phyloP scores from a whole-genome alignment of 345 rosid species.

The Eucalyptus erythrocorys region DNA sequence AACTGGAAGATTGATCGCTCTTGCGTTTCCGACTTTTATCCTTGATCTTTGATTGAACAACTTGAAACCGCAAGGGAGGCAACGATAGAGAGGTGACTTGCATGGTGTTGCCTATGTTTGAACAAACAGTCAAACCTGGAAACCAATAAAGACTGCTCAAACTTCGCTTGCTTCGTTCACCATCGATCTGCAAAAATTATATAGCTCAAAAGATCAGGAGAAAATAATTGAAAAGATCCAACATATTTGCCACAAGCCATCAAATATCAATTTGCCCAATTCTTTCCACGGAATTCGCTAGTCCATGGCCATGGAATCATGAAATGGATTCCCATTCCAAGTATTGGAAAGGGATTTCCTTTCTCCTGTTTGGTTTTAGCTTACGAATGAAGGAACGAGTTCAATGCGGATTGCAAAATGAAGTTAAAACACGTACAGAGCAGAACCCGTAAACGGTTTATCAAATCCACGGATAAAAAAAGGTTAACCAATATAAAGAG shows the following conservation, averaged over 20 bases:
- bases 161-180: not conserved
- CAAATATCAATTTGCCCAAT: not conserved
- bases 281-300: not conserved
- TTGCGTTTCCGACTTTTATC: not conserved
- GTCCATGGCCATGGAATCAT: not conserved
- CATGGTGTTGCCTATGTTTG: not conserved
- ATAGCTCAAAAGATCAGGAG: not conserved
- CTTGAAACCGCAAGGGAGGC: not conserved
- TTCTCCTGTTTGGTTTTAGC: not conserved
- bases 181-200: not conserved
- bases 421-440: not conserved
- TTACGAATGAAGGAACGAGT: not conserved
- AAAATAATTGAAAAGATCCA: not conserved
- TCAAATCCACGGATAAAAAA: not conserved
- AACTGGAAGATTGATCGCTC: not conserved
- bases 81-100: not conserved
- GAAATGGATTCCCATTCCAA: not conserved
- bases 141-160: not conserved
- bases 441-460: not conserved
- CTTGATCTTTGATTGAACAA: not conserved
- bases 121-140: not conserved
- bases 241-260: not conserved
- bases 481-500: not conserved
- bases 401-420: not conserved
- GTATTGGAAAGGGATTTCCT: not conserved